Percentiles rank a stretch among this genome's conserved stretches.
These are phyloP conservation scores for Neofusicoccum umdonicola DNA, from an alignment of 2,329 filamentous ascomycete genomes.

Conservation along the genomic window DNA sequence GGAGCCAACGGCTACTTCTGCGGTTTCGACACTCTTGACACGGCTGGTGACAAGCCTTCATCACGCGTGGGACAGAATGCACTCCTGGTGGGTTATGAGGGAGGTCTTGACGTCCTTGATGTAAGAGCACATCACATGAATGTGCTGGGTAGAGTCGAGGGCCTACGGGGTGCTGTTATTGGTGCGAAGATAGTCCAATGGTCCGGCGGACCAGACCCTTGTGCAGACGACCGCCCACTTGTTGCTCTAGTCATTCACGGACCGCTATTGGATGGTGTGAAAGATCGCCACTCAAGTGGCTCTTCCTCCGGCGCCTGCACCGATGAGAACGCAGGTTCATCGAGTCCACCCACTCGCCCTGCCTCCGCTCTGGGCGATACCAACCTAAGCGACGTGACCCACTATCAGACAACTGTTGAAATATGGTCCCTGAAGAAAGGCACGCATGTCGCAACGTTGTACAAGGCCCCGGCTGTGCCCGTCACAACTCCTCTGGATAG, in stretches of 20 bases:
- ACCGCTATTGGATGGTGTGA: slow-evolving; percentile 57
- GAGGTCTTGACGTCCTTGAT: slow-evolving; percentile 72
- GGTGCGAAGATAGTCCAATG: slow-evolving; percentile 80
- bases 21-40: slow-evolving; percentile 69
- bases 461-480: slow-evolving; percentile 64
- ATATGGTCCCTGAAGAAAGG: slow-evolving; percentile 82
- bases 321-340: slow-evolving; percentile 32
- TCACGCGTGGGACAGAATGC: slow-evolving; percentile 56
- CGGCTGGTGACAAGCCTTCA: slow-evolving; percentile 45
- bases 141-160: slow-evolving; percentile 67
- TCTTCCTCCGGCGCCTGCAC: slow-evolving; percentile 33
- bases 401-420: slow-evolving; percentile 85
- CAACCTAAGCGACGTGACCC: slow-evolving; percentile 45
- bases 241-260: slow-evolving; percentile 80
- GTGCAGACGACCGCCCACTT: slow-evolving; percentile 63
- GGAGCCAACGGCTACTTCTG: slow-evolving; percentile 74
- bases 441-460: slow-evolving; percentile 68
- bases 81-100: slow-evolving; percentile 75
- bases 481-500: slow-evolving; percentile 58
- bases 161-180: slow-evolving; percentile 74
- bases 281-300: slow-evolving; percentile 33
- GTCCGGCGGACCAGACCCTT: slow-evolving; percentile 53
- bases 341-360: slow-evolving; percentile 37
- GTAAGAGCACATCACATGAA: slow-evolving; percentile 72
- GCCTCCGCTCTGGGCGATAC: slow-evolving; percentile 30